Evolutionary conservation across 352 stramenopile species (phyloP).

Genomic region (Aphanomyces invadans): DNA sequence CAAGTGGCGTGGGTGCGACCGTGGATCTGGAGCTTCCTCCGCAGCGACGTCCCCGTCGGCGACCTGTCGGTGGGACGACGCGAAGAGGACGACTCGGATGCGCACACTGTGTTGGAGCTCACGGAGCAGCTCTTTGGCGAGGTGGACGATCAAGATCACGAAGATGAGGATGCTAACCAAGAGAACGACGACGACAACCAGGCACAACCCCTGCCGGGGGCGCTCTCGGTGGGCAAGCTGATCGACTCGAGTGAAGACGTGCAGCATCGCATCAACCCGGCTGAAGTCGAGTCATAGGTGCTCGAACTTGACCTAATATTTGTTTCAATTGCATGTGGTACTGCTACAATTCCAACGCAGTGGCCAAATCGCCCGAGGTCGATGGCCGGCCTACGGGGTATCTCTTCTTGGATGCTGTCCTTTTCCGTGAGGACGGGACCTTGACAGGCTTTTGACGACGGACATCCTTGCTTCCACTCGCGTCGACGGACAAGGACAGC

Average conservation of each 20-base stretch:
- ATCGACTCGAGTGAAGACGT: not conserved
- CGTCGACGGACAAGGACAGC: not conserved
- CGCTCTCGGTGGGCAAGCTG: not conserved
- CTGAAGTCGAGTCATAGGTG: not conserved
- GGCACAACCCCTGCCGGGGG: no score
- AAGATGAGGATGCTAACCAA: not conserved
- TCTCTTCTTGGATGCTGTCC: not conserved
- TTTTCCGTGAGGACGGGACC: not conserved
- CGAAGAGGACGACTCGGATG: slow-evolving; percentile 7
- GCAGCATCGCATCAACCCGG: not conserved
- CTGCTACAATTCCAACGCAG: no score
- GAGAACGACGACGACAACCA: not conserved
- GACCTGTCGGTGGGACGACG: not conserved
- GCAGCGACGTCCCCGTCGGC: not conserved
- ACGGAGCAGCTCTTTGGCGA: slow-evolving; percentile 7
- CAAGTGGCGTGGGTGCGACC: slow-evolving; percentile 12
- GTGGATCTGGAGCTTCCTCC: slow-evolving; percentile 14
- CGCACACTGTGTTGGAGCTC: slow-evolving; percentile 5
- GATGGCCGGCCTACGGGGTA: not conserved
- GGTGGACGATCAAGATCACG: not conserved
- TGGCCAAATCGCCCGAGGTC: no score
- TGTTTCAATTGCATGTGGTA: not conserved
- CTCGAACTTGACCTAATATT: not conserved
- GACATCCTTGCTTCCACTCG: not conserved
- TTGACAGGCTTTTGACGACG: not conserved